These are phyloP conservation scores for Lentinula novae-zelandiae DNA, from an alignment of 1,284 basidiomycete genomes.

Conservation along the genomic window DNA sequence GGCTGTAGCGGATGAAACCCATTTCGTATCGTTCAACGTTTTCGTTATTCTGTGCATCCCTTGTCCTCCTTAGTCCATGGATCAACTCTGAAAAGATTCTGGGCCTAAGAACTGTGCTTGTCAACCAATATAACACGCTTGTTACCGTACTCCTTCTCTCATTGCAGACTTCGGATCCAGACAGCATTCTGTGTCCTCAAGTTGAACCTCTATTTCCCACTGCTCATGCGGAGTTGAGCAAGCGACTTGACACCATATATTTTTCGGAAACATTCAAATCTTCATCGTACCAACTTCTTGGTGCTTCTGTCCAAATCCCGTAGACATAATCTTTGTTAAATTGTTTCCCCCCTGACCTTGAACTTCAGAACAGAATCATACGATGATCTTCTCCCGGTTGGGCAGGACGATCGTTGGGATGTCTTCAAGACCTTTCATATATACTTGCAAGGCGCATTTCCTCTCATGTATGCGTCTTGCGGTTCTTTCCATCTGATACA, in stretches of 20 bases:
- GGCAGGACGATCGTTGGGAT: constrained; percentile 43
- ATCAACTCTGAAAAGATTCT: neutral
- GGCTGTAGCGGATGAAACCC: neutral
- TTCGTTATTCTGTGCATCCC: neutral
- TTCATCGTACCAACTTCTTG: constrained; percentile 36
- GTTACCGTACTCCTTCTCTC: neutral
- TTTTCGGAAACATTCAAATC: constrained; percentile 31
- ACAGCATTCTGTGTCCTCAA: constrained; percentile 26
- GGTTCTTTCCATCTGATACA: constrained; percentile 5
- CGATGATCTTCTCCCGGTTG: constrained; percentile 37
- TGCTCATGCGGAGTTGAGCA: constrained; percentile 25
- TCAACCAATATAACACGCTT: neutral
- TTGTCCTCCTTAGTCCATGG: neutral
- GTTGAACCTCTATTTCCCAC: constrained; percentile 25
- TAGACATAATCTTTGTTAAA: constrained; percentile 21
- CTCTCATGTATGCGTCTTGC: constrained; percentile 28
- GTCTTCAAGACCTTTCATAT: constrained; percentile 37
- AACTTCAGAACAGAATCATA: constrained; percentile 31
- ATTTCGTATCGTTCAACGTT: neutral
- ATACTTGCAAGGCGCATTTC: constrained; percentile 38
- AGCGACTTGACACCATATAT: constrained; percentile 31
- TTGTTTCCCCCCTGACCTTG: neutral
- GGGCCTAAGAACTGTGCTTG: neutral
- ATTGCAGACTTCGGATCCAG: neutral
- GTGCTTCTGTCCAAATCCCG: constrained; percentile 42